Conservation (phyloP, 495 filamentous ascomycete species). For the Trichoderma asperelloides region DNA sequence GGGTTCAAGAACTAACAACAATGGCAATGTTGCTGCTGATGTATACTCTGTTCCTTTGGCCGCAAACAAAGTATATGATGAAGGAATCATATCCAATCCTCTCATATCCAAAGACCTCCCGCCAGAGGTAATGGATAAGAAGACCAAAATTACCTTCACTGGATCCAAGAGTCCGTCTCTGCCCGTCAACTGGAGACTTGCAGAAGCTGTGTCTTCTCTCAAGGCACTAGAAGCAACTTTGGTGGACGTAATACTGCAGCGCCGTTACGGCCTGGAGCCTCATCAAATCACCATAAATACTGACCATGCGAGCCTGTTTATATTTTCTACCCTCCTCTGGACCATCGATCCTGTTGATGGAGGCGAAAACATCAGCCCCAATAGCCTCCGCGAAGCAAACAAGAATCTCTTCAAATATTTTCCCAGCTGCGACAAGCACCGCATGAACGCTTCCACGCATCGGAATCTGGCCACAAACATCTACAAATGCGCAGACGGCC, state of each 20-base stretch:
- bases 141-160: neutral
- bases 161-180: conserved; percentile 9
- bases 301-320: conserved; percentile 24
- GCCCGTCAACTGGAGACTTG: conserved; percentile 27
- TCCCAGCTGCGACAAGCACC: conserved; percentile 18
- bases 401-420: conserved; percentile 14
- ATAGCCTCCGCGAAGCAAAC: conserved; percentile 17
- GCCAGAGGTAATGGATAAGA: neutral
- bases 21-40: neutral
- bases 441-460: conserved; percentile 8
- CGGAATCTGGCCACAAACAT: conserved; percentile 36
- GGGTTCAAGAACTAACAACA: neutral
- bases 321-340: conserved; percentile 20
- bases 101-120: neutral
- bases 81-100: neutral
- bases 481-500: conserved; percentile 42
- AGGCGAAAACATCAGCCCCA: neutral
- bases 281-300: conserved; percentile 22
- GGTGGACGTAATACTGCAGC: conserved; percentile 18
- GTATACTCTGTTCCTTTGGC: neutral
- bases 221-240: conserved; percentile 23
- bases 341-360: conserved; percentile 10
- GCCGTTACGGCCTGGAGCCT: conserved; percentile 20
- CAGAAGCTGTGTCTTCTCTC: conserved; percentile 23
- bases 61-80: neutral